These are phyloP conservation scores for Eudorina sp. DNA, from an alignment of 139 green algal genomes.

Conservation along the genomic window DNA sequence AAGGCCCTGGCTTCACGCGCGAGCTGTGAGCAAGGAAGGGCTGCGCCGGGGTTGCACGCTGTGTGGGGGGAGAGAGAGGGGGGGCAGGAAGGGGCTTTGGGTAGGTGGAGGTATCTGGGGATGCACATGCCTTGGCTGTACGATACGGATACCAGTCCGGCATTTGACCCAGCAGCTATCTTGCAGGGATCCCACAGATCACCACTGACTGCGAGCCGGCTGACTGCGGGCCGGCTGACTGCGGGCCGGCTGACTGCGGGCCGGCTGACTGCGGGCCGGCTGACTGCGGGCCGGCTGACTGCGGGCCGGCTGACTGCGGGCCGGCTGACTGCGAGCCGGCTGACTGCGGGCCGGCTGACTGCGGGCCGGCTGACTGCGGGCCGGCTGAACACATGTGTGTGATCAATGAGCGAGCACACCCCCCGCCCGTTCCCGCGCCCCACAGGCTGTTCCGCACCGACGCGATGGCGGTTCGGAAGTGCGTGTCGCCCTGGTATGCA, in stretches of 20 bases:
- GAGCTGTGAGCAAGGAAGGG: too few relatives aligned
- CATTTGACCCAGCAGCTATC: slow-evolving; percentile 9
- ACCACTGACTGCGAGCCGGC: not conserved
- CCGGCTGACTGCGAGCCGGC: too few relatives aligned
- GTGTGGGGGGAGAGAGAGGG: too few relatives aligned
- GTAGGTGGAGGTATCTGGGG: not conserved
- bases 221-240: too few relatives aligned
- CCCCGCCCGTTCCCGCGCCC: not conserved
- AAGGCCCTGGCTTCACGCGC: slow-evolving; percentile 9
- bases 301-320: too few relatives aligned
- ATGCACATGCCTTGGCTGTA: slow-evolving; percentile 14
- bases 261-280: too few relatives aligned
- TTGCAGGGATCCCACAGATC: not conserved
- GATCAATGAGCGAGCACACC: slow-evolving; percentile 5
- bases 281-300: too few relatives aligned
- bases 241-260: too few relatives aligned
- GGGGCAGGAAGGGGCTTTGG: not conserved
- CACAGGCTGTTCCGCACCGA: slow-evolving; percentile 33
- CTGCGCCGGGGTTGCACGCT: slow-evolving; percentile 4
- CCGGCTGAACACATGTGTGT: too few relatives aligned
- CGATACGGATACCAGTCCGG: not conserved
- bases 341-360: too few relatives aligned
- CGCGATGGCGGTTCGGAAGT: slow-evolving; percentile 19
- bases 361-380: too few relatives aligned
- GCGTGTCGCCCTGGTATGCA: too few relatives aligned